Evolutionary conservation across 371 early-diverging fungal genomes (phyloP).

Genomic region (Mucor plumbeus): DNA sequence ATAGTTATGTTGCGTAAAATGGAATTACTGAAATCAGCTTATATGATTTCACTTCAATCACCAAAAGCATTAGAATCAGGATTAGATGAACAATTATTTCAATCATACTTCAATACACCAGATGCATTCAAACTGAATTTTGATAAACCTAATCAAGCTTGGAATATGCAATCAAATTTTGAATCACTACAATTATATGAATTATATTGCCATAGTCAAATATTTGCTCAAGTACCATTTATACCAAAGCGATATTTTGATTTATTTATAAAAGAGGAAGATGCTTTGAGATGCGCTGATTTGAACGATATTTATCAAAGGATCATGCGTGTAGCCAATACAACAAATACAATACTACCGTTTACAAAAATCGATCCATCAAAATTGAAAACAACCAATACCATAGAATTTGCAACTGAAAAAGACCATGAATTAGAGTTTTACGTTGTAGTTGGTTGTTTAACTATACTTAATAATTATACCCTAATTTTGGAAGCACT

Average conservation of each 20-base stretch:
- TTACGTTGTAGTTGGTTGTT: conserved; percentile 31
- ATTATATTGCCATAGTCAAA: conserved; percentile 39
- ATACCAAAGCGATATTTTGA: conserved; percentile 37
- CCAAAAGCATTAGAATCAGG: conserved; percentile 29
- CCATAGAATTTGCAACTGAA: conserved; percentile 5
- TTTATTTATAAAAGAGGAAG: conserved; percentile 28
- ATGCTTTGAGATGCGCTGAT: conserved; percentile 20
- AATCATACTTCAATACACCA: conserved; percentile 39
- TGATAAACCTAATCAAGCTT: conserved; percentile 18
- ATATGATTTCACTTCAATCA: conserved; percentile 34
- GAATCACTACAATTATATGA: conserved; percentile 40
- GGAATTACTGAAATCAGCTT: conserved; percentile 42
- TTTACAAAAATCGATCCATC: neutral
- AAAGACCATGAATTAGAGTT: conserved; percentile 25
- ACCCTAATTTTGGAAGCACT: conserved; percentile 43
- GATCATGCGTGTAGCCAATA: neutral
- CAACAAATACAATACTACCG: neutral
- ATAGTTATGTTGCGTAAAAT: conserved; percentile 46
- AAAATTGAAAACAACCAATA: neutral
- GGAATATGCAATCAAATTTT: conserved; percentile 25
- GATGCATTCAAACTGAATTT: conserved; percentile 31
- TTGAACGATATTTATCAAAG: conserved; percentile 38
- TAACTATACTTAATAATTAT: conserved; percentile 34
- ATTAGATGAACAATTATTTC: conserved; percentile 37
- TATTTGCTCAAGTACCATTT: conserved; percentile 42